Evolutionary conservation across 2,329 filamentous ascomycete species (phyloP).

Genomic region (Stagonosporopsis vannaccii): DNA sequence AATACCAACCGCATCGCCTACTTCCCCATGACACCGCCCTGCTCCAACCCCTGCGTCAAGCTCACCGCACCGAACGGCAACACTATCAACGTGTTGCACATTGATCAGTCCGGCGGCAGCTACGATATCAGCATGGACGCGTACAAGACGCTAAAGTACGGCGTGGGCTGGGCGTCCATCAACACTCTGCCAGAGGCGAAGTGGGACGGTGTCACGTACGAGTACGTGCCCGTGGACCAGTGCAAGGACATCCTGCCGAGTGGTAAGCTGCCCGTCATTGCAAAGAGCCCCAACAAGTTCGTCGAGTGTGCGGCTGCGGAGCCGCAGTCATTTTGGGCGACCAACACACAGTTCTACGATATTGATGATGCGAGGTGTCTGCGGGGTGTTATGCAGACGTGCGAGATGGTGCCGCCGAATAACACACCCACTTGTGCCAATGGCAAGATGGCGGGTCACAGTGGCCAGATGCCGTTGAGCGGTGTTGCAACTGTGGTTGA

Average conservation of each 20-base stretch:
- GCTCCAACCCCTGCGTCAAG: constrained; percentile 65
- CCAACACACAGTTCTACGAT: constrained; percentile 49
- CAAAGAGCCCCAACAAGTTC: constrained; percentile 25
- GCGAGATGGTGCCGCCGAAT: constrained; percentile 22
- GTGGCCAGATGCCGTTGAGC: constrained; percentile 18
- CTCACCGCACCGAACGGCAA: constrained; percentile 58
- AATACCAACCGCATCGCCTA: constrained; percentile 68
- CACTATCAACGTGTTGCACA: constrained; percentile 64
- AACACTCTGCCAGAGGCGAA: constrained; percentile 45
- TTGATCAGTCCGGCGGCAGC: constrained; percentile 65
- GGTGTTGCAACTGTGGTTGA: constrained; percentile 19
- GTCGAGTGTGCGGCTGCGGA: constrained; percentile 21
- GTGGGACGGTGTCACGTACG: constrained; percentile 62
- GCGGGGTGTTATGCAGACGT: constrained; percentile 27
- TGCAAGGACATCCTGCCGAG: constrained; percentile 59
- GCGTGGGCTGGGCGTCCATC: constrained; percentile 55
- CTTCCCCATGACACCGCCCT: constrained; percentile 63
- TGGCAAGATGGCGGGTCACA: constrained; percentile 20
- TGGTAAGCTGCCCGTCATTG: constrained; percentile 24
- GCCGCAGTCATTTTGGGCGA: constrained; percentile 16
- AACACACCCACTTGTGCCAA: constrained; percentile 28
- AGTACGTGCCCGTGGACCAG: constrained; percentile 57
- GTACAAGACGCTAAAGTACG: constrained; percentile 66
- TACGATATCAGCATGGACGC: constrained; percentile 69
- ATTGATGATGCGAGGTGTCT: constrained; percentile 41